Evolutionary conservation across 176 grass and related monocot genomes (phyloP), one percentile per base, ranked within the genome.

Genomic region (Raddia guianensis): DNA sequence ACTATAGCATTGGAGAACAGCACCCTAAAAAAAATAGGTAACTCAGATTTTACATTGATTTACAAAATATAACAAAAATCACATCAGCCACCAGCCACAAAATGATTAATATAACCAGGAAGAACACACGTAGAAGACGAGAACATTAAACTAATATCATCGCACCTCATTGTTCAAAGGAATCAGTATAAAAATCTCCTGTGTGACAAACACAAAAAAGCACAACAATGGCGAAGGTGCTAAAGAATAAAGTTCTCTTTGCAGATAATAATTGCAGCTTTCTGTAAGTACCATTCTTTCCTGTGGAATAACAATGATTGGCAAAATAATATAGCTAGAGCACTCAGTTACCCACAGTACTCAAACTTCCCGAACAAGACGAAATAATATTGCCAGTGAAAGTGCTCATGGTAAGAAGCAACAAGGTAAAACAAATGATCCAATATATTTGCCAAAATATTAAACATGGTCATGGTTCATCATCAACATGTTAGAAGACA

Each of bases 161-260:
- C 4, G 12, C 3, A 20, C 42, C 49, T 0, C 27, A 75, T 60
- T 74, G 12, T 45, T 33, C 43, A 61, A 61, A 5, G 15, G 48
- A 80, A 42, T 19, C 45, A 15, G 3, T 32, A 51, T 1, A 52
- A 68, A 72, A 80, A 61, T 58, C 42, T 2, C n/a, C 60, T 68
- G 50, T 32, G 1, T 68, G 51, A 20, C 18, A 86, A 86, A 51
- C 77, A 75, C 51, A 80, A 75, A 80, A 72, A 80, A 2, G 45
- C 12, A 8, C 4, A 51, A 58, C 44, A 80, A 67, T 43, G 7
- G 51, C 50, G 62, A 86, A 49, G 69, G 49, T 16, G 43, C 60
- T 60, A 50, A 76, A 86, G 84, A 86, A 80, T 75, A 86, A 86
- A 80, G 16, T 44, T 57, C 8, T 48, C 69, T 67, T 74, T 68